Base-by-base conservation (phyloP, 2,329 filamentous ascomycete genomes). In the Fusarium veterinarium region DNA sequence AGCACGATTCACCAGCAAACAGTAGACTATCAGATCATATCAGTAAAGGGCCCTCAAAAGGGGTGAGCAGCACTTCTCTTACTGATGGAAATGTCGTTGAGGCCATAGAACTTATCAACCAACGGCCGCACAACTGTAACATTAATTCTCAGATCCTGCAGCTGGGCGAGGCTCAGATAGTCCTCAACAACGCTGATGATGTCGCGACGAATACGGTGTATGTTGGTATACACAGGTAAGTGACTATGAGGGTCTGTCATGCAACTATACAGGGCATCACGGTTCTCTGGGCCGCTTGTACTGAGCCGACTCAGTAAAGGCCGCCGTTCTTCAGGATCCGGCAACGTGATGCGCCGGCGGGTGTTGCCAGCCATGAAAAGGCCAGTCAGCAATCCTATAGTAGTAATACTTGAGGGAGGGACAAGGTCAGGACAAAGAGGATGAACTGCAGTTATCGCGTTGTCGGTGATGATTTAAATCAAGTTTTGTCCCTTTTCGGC, bases 141-240 rank as follows among this genome's bases (percentile, higher is more conserved):
- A 79, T 96, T 96, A 86, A 96, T 94, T 65, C 93, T 89, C 61
- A 94, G 91, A 79, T 94, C 92, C 77, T 91, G 89, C 71, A 97
- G 84, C 84, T 96, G 93, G 75, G 95, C 92, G 62, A 92, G 84
- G 63, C 90, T 93, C 78, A 90, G 81, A 75, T 88, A 88, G 79
- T 88, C 87, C 82, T 91, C 90, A 55, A 91, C 89, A 35, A 91
- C 89, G 63, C 87, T 88, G 69, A 87, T 84, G 64, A 92, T 88
- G 79, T 92, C 90, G 79, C 89, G 86, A 40, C 89, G 86, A 79
- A 92, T 90, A 68, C 91, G 87, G 80, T 95, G 93, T 76, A 95
- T 94, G 72, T 91, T 95, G 55, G 89, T 92, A 82, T 95, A 95
- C 19, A 95, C 91, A 42, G 92, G 91, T 74, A 95, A 82, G 71